These are phyloP conservation scores for Moniliella sp. DNA, from an alignment of 1,284 basidiomycete species.

Conservation along the genomic window DNA sequence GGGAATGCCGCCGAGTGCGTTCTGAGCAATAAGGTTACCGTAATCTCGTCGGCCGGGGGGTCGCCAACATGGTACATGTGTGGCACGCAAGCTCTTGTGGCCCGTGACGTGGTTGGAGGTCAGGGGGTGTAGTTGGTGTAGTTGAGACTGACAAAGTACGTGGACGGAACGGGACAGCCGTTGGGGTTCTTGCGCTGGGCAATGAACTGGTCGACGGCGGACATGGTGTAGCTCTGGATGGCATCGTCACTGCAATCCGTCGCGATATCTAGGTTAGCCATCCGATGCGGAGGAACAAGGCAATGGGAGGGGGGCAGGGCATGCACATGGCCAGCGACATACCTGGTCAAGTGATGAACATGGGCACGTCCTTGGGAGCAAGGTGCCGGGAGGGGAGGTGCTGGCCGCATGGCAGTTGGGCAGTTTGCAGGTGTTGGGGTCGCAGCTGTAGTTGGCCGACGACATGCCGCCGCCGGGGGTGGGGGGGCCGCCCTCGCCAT, in stretches of 20 bases:
- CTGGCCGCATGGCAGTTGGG: slow-evolving; percentile 21
- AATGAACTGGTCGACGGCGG: slow-evolving; percentile 52
- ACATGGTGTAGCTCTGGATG: slow-evolving; percentile 50
- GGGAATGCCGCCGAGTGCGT: slow-evolving; percentile 57
- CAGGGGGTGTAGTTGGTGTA: slow-evolving; percentile 57
- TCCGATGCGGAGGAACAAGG: neutral
- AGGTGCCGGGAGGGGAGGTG: slow-evolving; percentile 23
- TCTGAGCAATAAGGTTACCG: slow-evolving; percentile 58
- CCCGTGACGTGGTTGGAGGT: slow-evolving; percentile 66
- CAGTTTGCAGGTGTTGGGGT: slow-evolving; percentile 14
- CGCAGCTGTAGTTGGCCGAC: slow-evolving; percentile 21
- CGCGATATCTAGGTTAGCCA: slow-evolving; percentile 1
- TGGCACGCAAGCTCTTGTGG: slow-evolving; percentile 63
- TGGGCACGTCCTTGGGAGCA: slow-evolving; percentile 6
- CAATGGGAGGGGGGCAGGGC: neutral
- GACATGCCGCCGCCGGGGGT: slow-evolving; percentile 10
- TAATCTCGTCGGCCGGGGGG: neutral
- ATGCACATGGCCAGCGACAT: slow-evolving; percentile 50
- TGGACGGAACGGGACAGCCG: slow-evolving; percentile 46
- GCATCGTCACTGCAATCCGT: slow-evolving; percentile 37
- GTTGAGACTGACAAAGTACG: slow-evolving; percentile 37
- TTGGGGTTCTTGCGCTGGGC: slow-evolving; percentile 59
- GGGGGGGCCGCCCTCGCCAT: slow-evolving; percentile 12
- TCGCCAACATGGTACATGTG: slow-evolving; percentile 62
- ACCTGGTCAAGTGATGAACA: slow-evolving; percentile 58